These are phyloP conservation scores for Cladophialophora exuberans DNA, from an alignment of 2,329 filamentous ascomycete species.

Conservation along the genomic window DNA sequence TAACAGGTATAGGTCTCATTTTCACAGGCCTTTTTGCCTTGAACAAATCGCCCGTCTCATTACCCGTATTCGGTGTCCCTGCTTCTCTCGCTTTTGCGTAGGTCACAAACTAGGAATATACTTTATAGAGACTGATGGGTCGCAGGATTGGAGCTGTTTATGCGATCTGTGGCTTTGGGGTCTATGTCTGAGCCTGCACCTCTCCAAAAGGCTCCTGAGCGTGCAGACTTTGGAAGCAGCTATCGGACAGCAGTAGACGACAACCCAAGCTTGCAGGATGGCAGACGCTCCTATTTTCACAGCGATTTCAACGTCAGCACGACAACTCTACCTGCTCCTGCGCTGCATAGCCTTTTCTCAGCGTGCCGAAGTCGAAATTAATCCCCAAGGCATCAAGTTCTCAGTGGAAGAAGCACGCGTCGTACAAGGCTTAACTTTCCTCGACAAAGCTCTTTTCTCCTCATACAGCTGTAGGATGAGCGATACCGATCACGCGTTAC, in stretches of 20 bases:
- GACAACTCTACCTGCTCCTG: slow-evolving; percentile 63
- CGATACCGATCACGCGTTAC: slow-evolving; percentile 47
- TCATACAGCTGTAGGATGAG: slow-evolving; percentile 72
- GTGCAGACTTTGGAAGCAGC: too few relatives aligned
- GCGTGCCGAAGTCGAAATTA: slow-evolving; percentile 72
- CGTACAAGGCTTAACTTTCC: slow-evolving; percentile 87
- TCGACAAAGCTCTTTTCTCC: slow-evolving; percentile 87
- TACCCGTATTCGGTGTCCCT: slow-evolving; percentile 78
- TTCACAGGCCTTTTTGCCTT: slow-evolving; percentile 22
- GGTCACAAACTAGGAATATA: slow-evolving; percentile 40
- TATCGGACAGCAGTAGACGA: too few relatives aligned
- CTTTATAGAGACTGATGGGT: slow-evolving; percentile 13
- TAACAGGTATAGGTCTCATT: slow-evolving; percentile 58
- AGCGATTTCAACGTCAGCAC: slow-evolving; percentile 64
- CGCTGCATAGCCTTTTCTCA: slow-evolving; percentile 65
- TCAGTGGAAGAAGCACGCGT: slow-evolving; percentile 85
- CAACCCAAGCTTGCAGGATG: slow-evolving; percentile 20
- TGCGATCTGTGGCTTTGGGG: slow-evolving; percentile 98
- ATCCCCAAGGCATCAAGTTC: slow-evolving; percentile 82
- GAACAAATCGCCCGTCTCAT: slow-evolving; percentile 73
- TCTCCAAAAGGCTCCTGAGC: background rate
- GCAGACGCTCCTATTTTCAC: slow-evolving; percentile 56
- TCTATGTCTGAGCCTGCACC: slow-evolving; percentile 76
- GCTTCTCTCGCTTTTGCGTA: slow-evolving; percentile 91
- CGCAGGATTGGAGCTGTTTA: slow-evolving; percentile 87